These are phyloP conservation scores for Crotalaria pallida DNA, from an alignment of 306 rosid species.

Conservation along the genomic window DNA sequence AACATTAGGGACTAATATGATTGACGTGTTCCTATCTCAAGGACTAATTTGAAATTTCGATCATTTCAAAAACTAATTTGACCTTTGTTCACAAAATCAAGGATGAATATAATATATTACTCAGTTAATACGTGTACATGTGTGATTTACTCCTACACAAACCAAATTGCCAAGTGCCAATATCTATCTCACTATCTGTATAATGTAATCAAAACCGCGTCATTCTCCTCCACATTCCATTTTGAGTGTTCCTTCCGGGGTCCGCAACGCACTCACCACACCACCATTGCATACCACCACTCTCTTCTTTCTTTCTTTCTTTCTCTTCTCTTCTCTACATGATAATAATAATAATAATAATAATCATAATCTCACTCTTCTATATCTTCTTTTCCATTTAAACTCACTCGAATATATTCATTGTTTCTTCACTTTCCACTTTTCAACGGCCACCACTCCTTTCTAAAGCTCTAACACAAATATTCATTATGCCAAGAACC, in stretches of 20 bases:
- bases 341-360: no score
- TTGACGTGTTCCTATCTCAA: no score
- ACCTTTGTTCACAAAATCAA: no score
- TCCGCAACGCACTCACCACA: conserved; percentile 11
- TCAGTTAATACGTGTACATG: background rate
- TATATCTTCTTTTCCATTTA: background rate
- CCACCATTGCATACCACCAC: background rate
- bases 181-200: no score
- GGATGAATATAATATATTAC: no score
- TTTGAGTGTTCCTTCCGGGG: conserved; percentile 7
- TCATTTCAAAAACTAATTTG: no score
- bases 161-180: background rate
- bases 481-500: background rate
- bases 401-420: conserved; percentile 19
- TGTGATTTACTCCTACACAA: background rate
- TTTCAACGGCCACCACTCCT: conserved; percentile 21
- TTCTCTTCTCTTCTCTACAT: background rate
- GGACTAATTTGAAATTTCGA: no score
- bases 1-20: no score
- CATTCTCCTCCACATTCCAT: background rate
- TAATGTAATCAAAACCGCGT: conserved; percentile 29
- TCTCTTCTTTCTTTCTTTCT: background rate
- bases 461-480: background rate
- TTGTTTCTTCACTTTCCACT: conserved; percentile 20
- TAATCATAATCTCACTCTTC: background rate